Evolutionary conservation across 257 asterid genomes (phyloP), one percentile per base, ranked within the genome.

Genomic region (Marsdenia floribunda): DNA sequence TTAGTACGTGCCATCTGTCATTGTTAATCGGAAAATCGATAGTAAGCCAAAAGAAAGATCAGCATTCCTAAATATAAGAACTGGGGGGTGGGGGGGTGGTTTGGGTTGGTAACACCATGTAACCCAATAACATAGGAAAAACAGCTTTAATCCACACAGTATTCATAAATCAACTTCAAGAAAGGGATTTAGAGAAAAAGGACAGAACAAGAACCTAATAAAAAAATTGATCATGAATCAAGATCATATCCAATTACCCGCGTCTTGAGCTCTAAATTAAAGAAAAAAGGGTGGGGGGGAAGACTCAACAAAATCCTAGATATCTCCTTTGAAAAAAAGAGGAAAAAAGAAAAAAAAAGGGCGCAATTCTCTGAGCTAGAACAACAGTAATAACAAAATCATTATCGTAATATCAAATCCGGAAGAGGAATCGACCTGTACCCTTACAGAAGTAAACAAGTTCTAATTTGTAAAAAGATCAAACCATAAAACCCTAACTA

Each of bases 1-100:
- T 89, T 89, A 64, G 93, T 89, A 87, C 93, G 93, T 55, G 93
- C 93, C 93, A 89, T 89, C 90, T 75, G 35, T 35, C 6, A 21
- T 21, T 66, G 11, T 6, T 2, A 38, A 19, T 22, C 14, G 11
- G 47, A 1, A 11, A 60, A 50, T 2, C 57, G 44, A 8, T 15
- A 19, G 1, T 9, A 24, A 64, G 11, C 26, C 4, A 35, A 65
- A 6, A 14, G 3, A 29, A 6, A 49, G 22, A 60, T 44, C 42
- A 0, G 38, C 53, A 68, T 53, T 46, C 47, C 26, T 0, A 6
- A 55, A 55, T 3, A 1, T 6, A 55, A 3, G 54, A 16, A 46
- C n/a, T 14, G 10, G 18, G 42, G 57, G 8, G 1, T 0, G 33
- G 42, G 57, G 8, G 10, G 18, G 42, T 40, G 8, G 1, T 0